phyloP scores from a whole-genome alignment of 78 protist genomes.

The Polysphondylium violaceum region DNA sequence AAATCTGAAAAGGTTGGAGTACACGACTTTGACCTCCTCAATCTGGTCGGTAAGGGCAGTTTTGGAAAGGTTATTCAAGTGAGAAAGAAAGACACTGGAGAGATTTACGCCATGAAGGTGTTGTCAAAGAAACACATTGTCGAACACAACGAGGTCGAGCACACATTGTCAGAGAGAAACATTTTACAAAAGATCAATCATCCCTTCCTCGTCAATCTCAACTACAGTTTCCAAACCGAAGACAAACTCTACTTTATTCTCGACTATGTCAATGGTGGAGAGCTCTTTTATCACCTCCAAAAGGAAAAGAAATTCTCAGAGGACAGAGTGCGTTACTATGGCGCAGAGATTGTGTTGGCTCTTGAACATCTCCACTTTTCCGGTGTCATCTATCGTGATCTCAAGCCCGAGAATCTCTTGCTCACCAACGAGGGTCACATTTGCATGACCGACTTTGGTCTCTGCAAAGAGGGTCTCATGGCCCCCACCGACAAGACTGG shows the following conservation, averaged over 20 bases:
- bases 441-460: constrained; percentile 95
- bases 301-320: constrained; percentile 88
- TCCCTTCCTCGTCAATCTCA: constrained; percentile 93
- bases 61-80: constrained; percentile 96
- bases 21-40: constrained; percentile 91
- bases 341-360: constrained; percentile 94
- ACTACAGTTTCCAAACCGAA: constrained; percentile 95
- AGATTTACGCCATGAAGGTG: constrained; percentile 90
- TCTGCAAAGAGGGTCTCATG: constrained; percentile 82
- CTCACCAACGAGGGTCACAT: constrained; percentile 92
- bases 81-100: constrained; percentile 84
- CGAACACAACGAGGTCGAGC: constrained; percentile 92
- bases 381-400: constrained; percentile 92
- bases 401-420: constrained; percentile 93
- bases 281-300: constrained; percentile 91
- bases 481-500: constrained; percentile 62
- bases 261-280: constrained; percentile 94
- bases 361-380: constrained; percentile 92
- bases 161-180: constrained; percentile 91
- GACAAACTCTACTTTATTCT: constrained; percentile 94
- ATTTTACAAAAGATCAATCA: constrained; percentile 85
- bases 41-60: constrained; percentile 92
- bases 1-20: constrained; percentile 79
- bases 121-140: constrained; percentile 86
- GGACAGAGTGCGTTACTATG: constrained; percentile 88